These are phyloP conservation scores for Trametes cingulata DNA, from an alignment of 768 basidiomycete species.

Conservation along the genomic window DNA sequence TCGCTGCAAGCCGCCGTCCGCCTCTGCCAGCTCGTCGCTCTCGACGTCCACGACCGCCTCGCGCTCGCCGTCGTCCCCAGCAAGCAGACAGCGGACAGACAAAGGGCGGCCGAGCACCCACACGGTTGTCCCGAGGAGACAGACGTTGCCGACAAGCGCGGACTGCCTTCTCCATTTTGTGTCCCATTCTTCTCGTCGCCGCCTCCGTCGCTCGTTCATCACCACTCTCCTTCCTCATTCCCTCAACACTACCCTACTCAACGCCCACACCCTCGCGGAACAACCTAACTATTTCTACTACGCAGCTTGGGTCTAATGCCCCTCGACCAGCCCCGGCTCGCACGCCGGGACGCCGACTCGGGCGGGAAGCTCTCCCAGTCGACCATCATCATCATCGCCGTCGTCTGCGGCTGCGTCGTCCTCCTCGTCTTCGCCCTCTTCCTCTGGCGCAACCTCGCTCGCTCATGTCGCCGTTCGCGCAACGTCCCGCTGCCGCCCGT, in stretches of 20 bases:
- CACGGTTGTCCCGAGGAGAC: not conserved
- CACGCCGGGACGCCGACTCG: slow-evolving; percentile 18
- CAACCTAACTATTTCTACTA: not conserved
- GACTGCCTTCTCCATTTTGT: slow-evolving; percentile 9
- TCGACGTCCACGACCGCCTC: not conserved
- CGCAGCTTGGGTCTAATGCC: slow-evolving; percentile 4
- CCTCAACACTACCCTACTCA: slow-evolving; percentile 1
- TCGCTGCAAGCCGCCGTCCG: not conserved
- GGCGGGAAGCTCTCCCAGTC: slow-evolving; percentile 25
- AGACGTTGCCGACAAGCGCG: slow-evolving; percentile 7
- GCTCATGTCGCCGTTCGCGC: slow-evolving; percentile 32
- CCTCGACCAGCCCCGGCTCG: slow-evolving; percentile 11
- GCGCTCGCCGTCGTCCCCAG: not conserved
- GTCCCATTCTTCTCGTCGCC: not conserved
- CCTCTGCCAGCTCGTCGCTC: not conserved
- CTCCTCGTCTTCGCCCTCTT: slow-evolving; percentile 40
- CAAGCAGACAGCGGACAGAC: not conserved
- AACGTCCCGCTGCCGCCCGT: slow-evolving; percentile 60
- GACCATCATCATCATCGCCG: slow-evolving; percentile 52
- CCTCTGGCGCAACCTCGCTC: slow-evolving; percentile 41
- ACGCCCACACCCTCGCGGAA: not conserved
- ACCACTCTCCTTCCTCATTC: slow-evolving; percentile 10
- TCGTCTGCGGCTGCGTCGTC: slow-evolving; percentile 45
- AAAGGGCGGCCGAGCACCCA: too few relatives aligned
- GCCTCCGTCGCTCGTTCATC: not conserved